Conservation (phyloP, 2,329 filamentous ascomycete species). For the Gliomastix tumulicola region DNA sequence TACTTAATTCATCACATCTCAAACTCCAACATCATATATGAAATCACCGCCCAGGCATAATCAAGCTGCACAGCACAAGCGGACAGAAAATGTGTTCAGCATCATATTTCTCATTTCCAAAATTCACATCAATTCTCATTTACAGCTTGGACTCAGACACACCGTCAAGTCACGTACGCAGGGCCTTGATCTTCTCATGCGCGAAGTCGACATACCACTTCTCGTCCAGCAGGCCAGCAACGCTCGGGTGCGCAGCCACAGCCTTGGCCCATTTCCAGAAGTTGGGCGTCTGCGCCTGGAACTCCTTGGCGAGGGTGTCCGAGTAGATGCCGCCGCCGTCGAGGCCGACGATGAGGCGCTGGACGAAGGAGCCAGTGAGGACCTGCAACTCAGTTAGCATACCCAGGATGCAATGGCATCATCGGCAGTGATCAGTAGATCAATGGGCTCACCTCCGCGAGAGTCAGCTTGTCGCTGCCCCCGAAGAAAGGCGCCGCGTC, state of each 20-base stretch:
- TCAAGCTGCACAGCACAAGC: no score
- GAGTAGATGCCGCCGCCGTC: constrained; percentile 50
- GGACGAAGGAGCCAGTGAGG: constrained; percentile 58
- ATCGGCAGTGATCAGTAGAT: fast-evolving
- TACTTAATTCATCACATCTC: no score
- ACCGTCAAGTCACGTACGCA: no score
- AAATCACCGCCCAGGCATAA: no score
- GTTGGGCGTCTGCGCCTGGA: constrained; percentile 51
- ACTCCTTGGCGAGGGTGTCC: constrained; percentile 30
- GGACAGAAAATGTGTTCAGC: no score
- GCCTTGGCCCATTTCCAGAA: constrained; percentile 62
- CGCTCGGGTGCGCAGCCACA: constrained; percentile 55
- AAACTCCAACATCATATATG: no score
- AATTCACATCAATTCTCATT: no score
- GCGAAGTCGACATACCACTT: neutral
- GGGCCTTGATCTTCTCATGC: no score
- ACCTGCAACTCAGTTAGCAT: constrained; percentile 31
- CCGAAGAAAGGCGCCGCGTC: constrained; percentile 55
- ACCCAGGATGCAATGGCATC: neutral
- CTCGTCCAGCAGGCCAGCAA: constrained; percentile 56
- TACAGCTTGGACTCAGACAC: no score
- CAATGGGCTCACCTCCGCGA: constrained; percentile 58
- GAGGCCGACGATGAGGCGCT: constrained; percentile 49
- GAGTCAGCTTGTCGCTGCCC: constrained; percentile 55
- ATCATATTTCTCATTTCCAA: no score